Percentiles rank a stretch among this genome's conserved stretches.
Evolutionary conservation across 1,139 yeast genomes (phyloP).

Genomic region (Geotrichum cucujoidarum): DNA sequence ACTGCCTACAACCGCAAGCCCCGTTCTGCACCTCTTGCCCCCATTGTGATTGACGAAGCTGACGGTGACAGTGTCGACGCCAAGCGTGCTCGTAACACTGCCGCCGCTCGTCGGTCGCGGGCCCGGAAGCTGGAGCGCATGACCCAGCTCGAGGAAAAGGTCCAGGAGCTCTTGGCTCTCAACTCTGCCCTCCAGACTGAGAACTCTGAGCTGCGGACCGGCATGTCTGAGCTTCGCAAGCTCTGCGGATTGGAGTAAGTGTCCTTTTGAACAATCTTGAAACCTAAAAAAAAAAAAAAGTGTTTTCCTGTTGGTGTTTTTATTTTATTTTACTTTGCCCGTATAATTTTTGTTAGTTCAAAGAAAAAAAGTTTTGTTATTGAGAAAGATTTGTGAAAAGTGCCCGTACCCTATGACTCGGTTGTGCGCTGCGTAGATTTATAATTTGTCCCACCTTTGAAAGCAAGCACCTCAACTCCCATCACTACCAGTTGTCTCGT

Average conservation of each 20-base stretch:
- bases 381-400: no score
- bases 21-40: constrained; percentile 48
- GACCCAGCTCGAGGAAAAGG: constrained; percentile 73
- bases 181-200: constrained; percentile 57
- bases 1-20: constrained; percentile 41
- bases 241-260: constrained; percentile 6
- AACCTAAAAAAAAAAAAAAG: no score
- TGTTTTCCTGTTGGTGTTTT: neutral
- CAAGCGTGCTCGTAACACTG: constrained; percentile 92
- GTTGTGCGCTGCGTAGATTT: no score
- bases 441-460: no score
- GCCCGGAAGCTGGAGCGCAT: constrained; percentile 90
- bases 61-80: constrained; percentile 61
- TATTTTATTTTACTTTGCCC: neutral
- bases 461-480: no score
- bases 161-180: constrained; percentile 54
- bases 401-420: no score
- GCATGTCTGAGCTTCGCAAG: constrained; percentile 13
- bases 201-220: constrained; percentile 33
- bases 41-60: constrained; percentile 51
- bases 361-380: neutral
- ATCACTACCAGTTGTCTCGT: no score
- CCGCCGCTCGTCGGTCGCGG: constrained; percentile 93
- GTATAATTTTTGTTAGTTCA: neutral
- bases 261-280: no score